Percentiles rank a stretch among this genome's conserved stretches.
These are phyloP conservation scores for Syzygium grande DNA, from an alignment of 345 rosid genomes.

Conservation along the genomic window DNA sequence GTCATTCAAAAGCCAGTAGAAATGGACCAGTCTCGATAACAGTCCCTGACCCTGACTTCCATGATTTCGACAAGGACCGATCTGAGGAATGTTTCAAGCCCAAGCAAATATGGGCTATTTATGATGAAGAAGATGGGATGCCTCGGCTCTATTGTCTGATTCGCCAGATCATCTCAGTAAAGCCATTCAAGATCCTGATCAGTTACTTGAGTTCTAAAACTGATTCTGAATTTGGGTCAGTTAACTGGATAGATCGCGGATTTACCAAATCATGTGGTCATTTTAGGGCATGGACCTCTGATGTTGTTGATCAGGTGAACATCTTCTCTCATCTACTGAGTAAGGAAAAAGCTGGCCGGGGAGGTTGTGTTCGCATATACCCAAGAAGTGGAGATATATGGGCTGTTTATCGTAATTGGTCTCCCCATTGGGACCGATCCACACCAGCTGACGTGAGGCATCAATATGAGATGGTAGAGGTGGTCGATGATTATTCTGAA, in stretches of 20 bases:
- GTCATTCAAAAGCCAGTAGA: conserved; percentile 26
- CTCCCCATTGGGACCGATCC: conserved; percentile 68
- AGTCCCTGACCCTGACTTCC: conserved; percentile 95
- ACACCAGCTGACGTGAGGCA: conserved; percentile 83
- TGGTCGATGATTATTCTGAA: conserved; percentile 85
- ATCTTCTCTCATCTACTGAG: conserved; percentile 82
- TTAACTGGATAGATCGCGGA: conserved; percentile 79
- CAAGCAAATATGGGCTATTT: conserved; percentile 94
- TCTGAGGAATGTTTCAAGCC: conserved; percentile 89
- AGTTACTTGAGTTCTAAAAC: conserved; percentile 91
- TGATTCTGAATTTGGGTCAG: conserved; percentile 74
- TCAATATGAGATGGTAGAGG: conserved; percentile 96
- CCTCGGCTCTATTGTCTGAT: conserved; percentile 89
- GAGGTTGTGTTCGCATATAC: conserved; percentile 94
- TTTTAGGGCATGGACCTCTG: conserved; percentile 81
- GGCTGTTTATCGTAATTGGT: conserved; percentile 95
- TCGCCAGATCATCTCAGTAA: conserved; percentile 66
- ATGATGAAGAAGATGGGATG: conserved; percentile 98
- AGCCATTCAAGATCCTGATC: conserved; percentile 84
- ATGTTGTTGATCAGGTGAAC: conserved; percentile 82
- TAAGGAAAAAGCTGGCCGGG: conserved; percentile 90
- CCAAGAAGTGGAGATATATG: conserved; percentile 87
- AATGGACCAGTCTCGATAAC: conserved; percentile 47
- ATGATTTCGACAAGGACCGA: conserved; percentile 86
- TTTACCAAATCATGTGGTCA: conserved; percentile 97